phyloP scores from a whole-genome alignment of 371 early-diverging fungal species.

The Blakeslea trispora region DNA sequence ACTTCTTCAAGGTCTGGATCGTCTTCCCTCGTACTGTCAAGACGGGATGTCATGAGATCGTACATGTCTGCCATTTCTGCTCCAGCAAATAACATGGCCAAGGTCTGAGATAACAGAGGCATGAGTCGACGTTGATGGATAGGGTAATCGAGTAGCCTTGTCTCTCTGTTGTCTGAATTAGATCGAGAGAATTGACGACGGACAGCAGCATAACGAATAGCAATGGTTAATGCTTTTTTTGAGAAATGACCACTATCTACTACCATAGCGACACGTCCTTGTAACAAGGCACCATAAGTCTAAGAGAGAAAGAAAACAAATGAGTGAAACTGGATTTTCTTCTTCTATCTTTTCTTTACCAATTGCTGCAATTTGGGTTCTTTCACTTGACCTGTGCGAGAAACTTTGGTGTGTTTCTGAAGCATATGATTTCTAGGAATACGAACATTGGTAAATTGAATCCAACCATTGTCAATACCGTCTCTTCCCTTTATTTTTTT shows the following conservation, averaged over 20 bases:
- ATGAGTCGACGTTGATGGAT: slow-evolving; percentile 92
- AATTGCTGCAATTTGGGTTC: slow-evolving; percentile 63
- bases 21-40: slow-evolving; percentile 68
- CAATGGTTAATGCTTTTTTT: slow-evolving; percentile 91
- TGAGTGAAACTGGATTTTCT: no score
- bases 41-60: slow-evolving; percentile 71
- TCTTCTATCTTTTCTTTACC: slow-evolving; percentile 17
- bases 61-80: slow-evolving; percentile 81
- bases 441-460: slow-evolving; percentile 81
- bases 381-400: slow-evolving; percentile 69
- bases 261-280: slow-evolving; percentile 91
- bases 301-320: slow-evolving; percentile 39
- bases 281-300: slow-evolving; percentile 89
- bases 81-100: slow-evolving; percentile 90
- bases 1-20: slow-evolving; percentile 69
- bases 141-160: slow-evolving; percentile 88
- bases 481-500: slow-evolving; percentile 55
- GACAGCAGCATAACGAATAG: slow-evolving; percentile 88
- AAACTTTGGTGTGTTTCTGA: slow-evolving; percentile 93
- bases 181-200: slow-evolving; percentile 82
- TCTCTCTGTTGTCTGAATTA: slow-evolving; percentile 57
- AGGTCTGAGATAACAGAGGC: slow-evolving; percentile 88
- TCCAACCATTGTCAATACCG: slow-evolving; percentile 86
- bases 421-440: slow-evolving; percentile 83
- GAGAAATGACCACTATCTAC: slow-evolving; percentile 85